Evolutionary conservation across 2,329 filamentous ascomycete genomes (phyloP).

Genomic region (Chalara sp.): DNA sequence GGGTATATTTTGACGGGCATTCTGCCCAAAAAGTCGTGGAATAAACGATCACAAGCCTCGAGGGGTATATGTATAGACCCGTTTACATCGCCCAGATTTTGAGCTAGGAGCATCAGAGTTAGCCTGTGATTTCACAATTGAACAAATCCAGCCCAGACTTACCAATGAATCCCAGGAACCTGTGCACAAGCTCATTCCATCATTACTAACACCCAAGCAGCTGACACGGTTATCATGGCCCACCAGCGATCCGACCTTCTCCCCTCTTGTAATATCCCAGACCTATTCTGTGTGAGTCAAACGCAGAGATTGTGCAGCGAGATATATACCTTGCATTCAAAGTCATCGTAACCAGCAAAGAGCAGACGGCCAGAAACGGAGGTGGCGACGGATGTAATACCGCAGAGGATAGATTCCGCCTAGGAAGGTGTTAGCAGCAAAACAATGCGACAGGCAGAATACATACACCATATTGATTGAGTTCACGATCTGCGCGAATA

Average conservation of each 20-base stretch:
- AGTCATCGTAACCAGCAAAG: conserved; percentile 97
- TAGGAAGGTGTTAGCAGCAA: conserved; percentile 32
- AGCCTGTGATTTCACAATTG: conserved; percentile 13
- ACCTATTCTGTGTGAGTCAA: conserved; percentile 49
- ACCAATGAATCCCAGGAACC: conserved; percentile 99
- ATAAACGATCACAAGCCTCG: no score
- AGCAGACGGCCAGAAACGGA: conserved; percentile 92
- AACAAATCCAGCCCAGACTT: conserved; percentile 35
- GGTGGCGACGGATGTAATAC: conserved; percentile 96
- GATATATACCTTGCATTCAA: conserved; percentile 89
- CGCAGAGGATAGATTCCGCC: conserved; percentile 96
- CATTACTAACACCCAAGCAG: conserved; percentile 97
- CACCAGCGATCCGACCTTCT: conserved; percentile 93
- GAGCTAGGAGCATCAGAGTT: conserved; percentile 47
- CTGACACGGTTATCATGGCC: conserved; percentile 98
- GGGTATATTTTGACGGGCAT: no score
- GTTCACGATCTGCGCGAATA: conserved; percentile 83
- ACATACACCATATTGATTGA: conserved; percentile 63
- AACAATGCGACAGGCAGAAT: conserved; percentile 4
- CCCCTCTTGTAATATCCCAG: conserved; percentile 93
- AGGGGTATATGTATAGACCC: not conserved
- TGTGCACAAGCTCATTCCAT: conserved; percentile 97
- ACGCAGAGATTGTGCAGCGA: not conserved
- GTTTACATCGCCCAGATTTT: conserved; percentile 69
- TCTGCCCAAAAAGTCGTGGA: no score